Evolutionary conservation across 2,329 filamentous ascomycete species (phyloP), one percentile per base, ranked within the genome.

Genomic region (Xylogone sp.): DNA sequence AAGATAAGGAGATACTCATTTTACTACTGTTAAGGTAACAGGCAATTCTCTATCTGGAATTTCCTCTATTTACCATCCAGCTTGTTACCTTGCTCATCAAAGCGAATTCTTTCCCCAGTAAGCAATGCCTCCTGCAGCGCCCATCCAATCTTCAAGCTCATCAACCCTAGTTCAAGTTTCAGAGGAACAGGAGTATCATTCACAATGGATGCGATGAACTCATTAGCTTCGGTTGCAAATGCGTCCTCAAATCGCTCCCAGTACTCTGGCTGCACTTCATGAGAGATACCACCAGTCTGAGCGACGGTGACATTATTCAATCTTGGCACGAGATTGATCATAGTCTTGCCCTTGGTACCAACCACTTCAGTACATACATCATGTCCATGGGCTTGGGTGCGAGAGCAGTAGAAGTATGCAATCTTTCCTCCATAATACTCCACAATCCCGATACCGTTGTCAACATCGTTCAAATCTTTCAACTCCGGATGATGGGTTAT

Each of bases 341-440:
- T 68, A 4, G 86, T 61, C 65, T 86, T 86, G 44, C 83, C 82
- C 59, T 78, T 73, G 1, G 83, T 87, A 16, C 83, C 84, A 48
- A 86, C 82, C 55, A 87, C 76, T 67, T 86, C 82, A 0, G 83
- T 84, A 53, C 75, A 78, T 62, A 87, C 84, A 56, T 85, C 78
- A 65, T 87, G 83, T 1, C 84, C 84, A 0, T 79, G 76, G 0
- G 82, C 79, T 77, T 86, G 86, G 78, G 85, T 87, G 16, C 83
- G 74, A 10, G 74, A 79, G 42, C 73, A 75, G 65, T 83, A 87
- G 56, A 84, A 78, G 62, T 85, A 82, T 2, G 82, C 82, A 45
- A 87, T 80, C 61, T 78, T 78, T 46, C 79, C 81, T 48, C 75
- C 75, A 61, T 75, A 77, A 66, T 87, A 87, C 66, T 87, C 83